These are phyloP conservation scores for Coccomyxa sp. DNA, from an alignment of 139 green algal genomes.

Conservation along the genomic window DNA sequence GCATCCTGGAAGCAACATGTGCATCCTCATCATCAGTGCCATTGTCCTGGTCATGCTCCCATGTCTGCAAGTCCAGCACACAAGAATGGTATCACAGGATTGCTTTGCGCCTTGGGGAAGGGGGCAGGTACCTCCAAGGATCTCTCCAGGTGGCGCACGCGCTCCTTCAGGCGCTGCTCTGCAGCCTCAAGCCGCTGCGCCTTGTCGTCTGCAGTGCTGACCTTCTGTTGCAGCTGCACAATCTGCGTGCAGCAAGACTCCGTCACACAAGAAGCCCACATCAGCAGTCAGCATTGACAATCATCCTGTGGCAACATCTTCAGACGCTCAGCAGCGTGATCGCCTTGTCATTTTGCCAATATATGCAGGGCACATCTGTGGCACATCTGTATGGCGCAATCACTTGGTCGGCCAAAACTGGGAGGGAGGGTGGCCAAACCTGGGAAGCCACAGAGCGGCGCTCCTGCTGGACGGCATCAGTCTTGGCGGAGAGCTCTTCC, in stretches of 20 bases:
- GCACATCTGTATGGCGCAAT: no score
- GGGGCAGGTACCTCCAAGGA: slow-evolving; percentile 22
- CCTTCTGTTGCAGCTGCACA: slow-evolving; percentile 31
- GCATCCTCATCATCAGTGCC: neutral
- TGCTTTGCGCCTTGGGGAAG: no score
- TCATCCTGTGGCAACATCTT: no score
- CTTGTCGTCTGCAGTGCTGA: slow-evolving; percentile 23
- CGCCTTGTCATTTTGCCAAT: no score
- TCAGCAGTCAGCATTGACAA: neutral
- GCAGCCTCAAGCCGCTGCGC: slow-evolving; percentile 16
- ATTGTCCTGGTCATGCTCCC: neutral
- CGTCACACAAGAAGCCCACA: neutral
- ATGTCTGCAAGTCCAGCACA: neutral
- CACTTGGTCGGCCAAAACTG: neutral
- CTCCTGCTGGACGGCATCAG: slow-evolving; percentile 26
- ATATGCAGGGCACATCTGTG: no score
- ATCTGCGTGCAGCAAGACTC: slow-evolving; percentile 7
- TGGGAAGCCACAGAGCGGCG: slow-evolving; percentile 24
- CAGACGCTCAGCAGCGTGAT: no score
- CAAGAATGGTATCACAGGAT: neutral
- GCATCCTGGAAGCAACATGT: slow-evolving; percentile 11
- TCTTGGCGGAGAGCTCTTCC: slow-evolving; percentile 38
- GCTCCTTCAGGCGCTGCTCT: slow-evolving; percentile 14
- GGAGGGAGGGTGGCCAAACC: neutral
- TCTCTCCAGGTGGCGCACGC: slow-evolving; percentile 12